Evolutionary conservation across 2,329 filamentous ascomycete species (phyloP).

Genomic region (Cordyceps tenuipes): DNA sequence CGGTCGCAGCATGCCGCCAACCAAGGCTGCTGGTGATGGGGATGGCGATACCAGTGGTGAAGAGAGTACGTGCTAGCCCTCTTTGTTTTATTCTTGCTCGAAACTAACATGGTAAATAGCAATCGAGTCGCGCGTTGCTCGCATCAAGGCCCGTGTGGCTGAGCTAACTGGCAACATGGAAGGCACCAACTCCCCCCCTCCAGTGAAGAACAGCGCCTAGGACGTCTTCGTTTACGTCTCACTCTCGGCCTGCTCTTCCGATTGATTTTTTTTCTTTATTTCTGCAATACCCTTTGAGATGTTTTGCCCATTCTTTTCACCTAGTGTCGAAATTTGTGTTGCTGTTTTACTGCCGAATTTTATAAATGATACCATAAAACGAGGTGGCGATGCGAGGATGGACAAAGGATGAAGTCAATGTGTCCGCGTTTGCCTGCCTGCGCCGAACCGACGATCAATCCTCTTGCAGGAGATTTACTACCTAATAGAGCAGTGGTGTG

Average conservation of each 20-base stretch:
- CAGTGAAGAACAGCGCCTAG: background rate
- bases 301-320: background rate
- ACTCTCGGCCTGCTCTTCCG: background rate
- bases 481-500: background rate
- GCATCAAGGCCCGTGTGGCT: slow-evolving; percentile 95
- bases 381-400: slow-evolving; percentile 2
- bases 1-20: slow-evolving; percentile 40
- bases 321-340: slow-evolving; percentile 4
- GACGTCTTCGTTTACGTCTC: background rate
- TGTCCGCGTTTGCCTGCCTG: background rate
- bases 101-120: slow-evolving; percentile 43
- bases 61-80: slow-evolving; percentile 25
- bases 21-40: slow-evolving; percentile 47
- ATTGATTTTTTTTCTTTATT: slow-evolving; percentile 1
- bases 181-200: slow-evolving; percentile 31
- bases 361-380: slow-evolving; percentile 21
- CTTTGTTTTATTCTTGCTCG: background rate
- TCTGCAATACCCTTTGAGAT: slow-evolving; percentile 6
- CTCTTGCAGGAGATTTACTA: background rate
- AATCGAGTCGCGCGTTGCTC: slow-evolving; percentile 91
- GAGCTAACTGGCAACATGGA: slow-evolving; percentile 86
- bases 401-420: background rate
- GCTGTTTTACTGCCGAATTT: slow-evolving; percentile 13
- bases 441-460: background rate
- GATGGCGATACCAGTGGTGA: slow-evolving; percentile 16